Evolutionary conservation across 345 rosid genomes (phyloP).

Genomic region (Alliaria petiolata): DNA sequence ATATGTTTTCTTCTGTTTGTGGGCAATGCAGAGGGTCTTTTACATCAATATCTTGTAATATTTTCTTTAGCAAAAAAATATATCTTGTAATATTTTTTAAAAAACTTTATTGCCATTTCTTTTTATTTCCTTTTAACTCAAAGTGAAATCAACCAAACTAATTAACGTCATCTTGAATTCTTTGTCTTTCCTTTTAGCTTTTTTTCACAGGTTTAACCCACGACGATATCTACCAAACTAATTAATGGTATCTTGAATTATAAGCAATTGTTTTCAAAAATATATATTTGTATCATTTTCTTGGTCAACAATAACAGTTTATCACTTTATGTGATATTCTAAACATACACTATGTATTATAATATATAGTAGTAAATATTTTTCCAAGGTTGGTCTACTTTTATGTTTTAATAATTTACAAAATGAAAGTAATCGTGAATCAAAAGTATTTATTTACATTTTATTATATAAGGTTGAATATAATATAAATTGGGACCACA

Average conservation of each 20-base stretch:
- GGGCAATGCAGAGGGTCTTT: neutral
- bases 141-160: neutral
- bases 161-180: neutral
- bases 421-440: constrained; percentile 20
- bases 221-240: too few relatives aligned
- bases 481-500: constrained; percentile 5
- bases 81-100: too few relatives aligned
- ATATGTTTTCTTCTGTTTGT: neutral
- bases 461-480: neutral
- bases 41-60: too few relatives aligned
- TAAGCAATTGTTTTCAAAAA: too few relatives aligned
- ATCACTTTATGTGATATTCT: neutral
- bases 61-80: too few relatives aligned
- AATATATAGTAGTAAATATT: neutral
- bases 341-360: neutral
- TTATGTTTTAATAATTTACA: constrained; percentile 6
- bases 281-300: neutral
- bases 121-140: neutral
- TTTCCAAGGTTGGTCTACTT: neutral
- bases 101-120: too few relatives aligned
- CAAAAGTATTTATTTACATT: neutral
- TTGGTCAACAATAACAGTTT: neutral
- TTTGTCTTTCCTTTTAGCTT: too few relatives aligned
- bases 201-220: neutral
- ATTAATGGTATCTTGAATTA: neutral